Evolutionary conservation across 2,329 filamentous ascomycete species (phyloP).

Genomic region (Fusarium sp.): DNA sequence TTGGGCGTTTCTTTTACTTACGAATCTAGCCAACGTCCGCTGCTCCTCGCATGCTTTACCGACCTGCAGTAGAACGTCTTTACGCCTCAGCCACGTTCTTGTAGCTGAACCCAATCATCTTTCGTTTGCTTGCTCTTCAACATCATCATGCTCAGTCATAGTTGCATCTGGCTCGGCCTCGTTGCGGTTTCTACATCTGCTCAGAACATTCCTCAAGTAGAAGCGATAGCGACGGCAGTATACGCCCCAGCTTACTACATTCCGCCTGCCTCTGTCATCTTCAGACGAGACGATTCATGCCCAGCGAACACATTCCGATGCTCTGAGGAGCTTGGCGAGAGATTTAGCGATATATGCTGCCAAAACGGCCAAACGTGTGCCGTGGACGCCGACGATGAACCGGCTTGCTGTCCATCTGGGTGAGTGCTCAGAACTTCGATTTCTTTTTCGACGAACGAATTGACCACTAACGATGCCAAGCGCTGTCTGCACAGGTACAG

Average conservation of each 20-base stretch:
- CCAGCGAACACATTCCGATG: constrained; percentile 62
- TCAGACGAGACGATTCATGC: constrained; percentile 50
- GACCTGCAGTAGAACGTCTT: constrained; percentile 21
- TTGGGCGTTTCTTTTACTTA: constrained; percentile 1
- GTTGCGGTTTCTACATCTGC: constrained; percentile 31
- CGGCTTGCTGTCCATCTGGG: constrained; percentile 65
- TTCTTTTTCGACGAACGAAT: neutral
- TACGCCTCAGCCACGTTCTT: constrained; percentile 8
- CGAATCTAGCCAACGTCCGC: neutral
- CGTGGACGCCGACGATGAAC: constrained; percentile 57
- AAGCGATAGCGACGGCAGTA: constrained; percentile 27
- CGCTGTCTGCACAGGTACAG: constrained; percentile 65
- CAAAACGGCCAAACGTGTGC: constrained; percentile 60
- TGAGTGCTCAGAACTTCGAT: constrained; percentile 45
- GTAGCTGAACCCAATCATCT: constrained; percentile 10
- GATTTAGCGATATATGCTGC: constrained; percentile 62
- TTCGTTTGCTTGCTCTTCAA: neutral
- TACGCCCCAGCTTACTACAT: constrained; percentile 29
- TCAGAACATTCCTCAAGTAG: constrained; percentile 28
- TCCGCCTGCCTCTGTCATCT: constrained; percentile 35
- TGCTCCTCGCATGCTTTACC: constrained; percentile 19
- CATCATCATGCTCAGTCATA: constrained; percentile 34
- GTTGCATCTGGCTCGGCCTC: constrained; percentile 36
- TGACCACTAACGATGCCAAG: constrained; percentile 46
- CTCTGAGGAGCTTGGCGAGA: constrained; percentile 55